Percentiles rank a stretch among this genome's conserved stretches.
Conservation (phyloP, 257 asterid species). For the Capsicum pubescens region DNA sequence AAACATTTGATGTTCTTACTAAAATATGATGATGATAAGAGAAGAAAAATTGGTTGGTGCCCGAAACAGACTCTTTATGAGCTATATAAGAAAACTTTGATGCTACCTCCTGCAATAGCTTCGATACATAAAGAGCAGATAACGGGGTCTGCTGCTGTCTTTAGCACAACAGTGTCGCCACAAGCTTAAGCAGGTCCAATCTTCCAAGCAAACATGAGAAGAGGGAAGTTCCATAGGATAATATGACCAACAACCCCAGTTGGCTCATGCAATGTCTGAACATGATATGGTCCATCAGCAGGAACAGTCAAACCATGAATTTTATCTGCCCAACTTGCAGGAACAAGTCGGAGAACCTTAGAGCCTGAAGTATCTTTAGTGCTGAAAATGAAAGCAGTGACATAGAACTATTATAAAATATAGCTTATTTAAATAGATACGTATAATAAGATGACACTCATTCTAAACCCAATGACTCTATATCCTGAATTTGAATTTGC, state of each 20-base stretch:
- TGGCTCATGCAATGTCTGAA: constrained; percentile 93
- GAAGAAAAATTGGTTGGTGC: no score
- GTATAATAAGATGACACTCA: no score
- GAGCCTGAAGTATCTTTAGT: background rate
- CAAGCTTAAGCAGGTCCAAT: constrained; percentile 90
- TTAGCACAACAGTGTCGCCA: constrained; percentile 79
- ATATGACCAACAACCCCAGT: background rate
- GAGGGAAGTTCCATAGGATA: background rate
- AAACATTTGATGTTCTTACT: no score
- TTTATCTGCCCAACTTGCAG: constrained; percentile 49
- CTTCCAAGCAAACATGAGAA: constrained; percentile 57
- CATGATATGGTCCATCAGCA: constrained; percentile 44
- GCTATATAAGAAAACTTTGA: background rate
- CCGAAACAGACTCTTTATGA: no score
- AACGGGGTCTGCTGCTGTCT: constrained; percentile 92
- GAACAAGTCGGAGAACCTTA: background rate
- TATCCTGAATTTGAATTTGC: no score
- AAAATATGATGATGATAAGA: no score
- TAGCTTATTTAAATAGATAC: no score
- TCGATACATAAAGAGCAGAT: constrained; percentile 80
- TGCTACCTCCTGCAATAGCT: constrained; percentile 79
- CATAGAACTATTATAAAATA: no score
- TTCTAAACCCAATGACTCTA: no score
- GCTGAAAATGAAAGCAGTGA: background rate
- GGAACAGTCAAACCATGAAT: no score